Base-by-base conservation (phyloP, 345 rosid genomes). In the Xanthoceras sorbifolium region DNA sequence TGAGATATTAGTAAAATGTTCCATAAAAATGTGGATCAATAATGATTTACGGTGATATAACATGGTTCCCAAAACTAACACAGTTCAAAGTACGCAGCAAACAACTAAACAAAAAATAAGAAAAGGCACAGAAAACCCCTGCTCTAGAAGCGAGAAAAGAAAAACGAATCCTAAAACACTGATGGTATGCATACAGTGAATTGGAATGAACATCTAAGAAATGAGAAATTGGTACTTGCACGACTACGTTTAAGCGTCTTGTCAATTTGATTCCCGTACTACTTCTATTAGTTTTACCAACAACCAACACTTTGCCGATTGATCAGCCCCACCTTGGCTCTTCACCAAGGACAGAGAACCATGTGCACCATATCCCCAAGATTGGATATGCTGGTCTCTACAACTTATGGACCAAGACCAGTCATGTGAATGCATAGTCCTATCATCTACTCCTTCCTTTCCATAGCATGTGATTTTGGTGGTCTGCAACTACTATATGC, bases 361-460 rank as follows among this genome's bases (percentile, higher is more conserved):
- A 20, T 31, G 74, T 71, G 65, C 75, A 23, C 50, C 22, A 71
- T 52, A 48, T 54, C n/a, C 29, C 64, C 22, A 22, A 23, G 34
- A 1, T 36, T 31, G 75, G 36, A 72, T 72, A 73, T 62, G 76
- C 20, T 73, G 29, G 44, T 71, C 42, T 46, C 44, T 32, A 23
- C 12, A 62, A 50, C 31, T 31, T 14, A 10, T n/a, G n/a, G n/a
- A 6, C 54, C 34, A 4, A 63, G 36, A 74, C 77, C 62, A 74
- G 64, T n/a, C 77, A 64, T n/a, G 48, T 48, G 77, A 60, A 11
- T 31, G 34, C 62, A 50, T 22, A 29, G 18, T 64, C 25, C 18
- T 74, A 64, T 32, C 23, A 46, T 48, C 22, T 63, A 67, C 23
- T 57, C 23, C 22, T 72, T 32, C 28, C 60, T 44, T 63, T 40